Conservation (phyloP, 257 asterid genomes). For the Mentha longifolia region DNA sequence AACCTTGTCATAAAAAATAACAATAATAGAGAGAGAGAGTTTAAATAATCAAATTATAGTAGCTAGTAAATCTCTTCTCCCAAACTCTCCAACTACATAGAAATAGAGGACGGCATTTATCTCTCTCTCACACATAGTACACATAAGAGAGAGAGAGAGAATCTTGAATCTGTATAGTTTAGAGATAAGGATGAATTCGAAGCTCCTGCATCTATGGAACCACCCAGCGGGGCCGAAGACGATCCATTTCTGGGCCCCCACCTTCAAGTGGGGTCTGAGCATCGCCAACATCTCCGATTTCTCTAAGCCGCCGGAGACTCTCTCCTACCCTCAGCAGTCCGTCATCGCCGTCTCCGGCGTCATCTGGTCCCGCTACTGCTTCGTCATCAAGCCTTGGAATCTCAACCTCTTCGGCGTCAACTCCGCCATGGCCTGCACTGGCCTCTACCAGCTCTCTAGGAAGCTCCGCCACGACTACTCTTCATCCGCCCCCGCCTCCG, state of each 20-base stretch:
- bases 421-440: conserved; percentile 60
- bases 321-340: conserved; percentile 58
- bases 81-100: too few species aligned
- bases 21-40: too few species aligned
- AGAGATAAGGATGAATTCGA: conserved; percentile 33
- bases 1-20: neutral
- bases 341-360: conserved; percentile 50
- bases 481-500: neutral
- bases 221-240: conserved; percentile 65
- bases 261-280: conserved; percentile 65
- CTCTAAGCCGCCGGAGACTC: conserved; percentile 52
- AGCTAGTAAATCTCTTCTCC: too few species aligned
- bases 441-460: conserved; percentile 52
- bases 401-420: conserved; percentile 58
- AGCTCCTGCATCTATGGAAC: conserved; percentile 49
- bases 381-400: conserved; percentile 56
- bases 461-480: conserved; percentile 46
- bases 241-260: conserved; percentile 63
- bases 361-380: conserved; percentile 63
- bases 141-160: neutral
- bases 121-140: neutral
- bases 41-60: neutral
- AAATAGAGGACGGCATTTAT: too few species aligned
- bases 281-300: conserved; percentile 55
- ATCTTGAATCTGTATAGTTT: too few species aligned